Percentiles rank a stretch among this genome's conserved stretches.
Evolutionary conservation across 1,284 basidiomycete genomes (phyloP).

Genomic region (Naganishia liquefaciens): DNA sequence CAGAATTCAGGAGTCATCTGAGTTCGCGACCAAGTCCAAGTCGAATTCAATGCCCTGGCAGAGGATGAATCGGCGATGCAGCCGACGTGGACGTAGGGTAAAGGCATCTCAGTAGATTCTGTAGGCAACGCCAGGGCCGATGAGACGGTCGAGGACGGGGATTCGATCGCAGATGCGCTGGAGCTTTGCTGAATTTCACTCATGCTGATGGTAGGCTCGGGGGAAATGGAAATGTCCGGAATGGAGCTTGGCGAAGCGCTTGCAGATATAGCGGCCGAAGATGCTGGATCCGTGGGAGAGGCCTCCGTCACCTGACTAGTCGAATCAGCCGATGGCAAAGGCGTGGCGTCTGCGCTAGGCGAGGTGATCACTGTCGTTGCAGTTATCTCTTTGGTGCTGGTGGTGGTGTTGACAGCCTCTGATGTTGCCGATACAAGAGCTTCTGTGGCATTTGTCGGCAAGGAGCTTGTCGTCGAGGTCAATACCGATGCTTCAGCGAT

Average conservation of each 20-base stretch:
- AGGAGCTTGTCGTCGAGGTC: too few species aligned
- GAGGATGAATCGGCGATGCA: constrained; percentile 2
- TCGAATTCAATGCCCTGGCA: not conserved
- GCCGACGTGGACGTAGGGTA: not conserved
- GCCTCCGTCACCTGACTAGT: not conserved
- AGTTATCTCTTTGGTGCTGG: too few species aligned
- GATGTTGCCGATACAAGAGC: too few species aligned
- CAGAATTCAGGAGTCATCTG: constrained; percentile 37
- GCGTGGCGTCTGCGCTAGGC: not conserved
- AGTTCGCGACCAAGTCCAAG: constrained; percentile 21
- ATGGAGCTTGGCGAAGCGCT: not conserved
- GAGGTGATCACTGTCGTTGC: not conserved
- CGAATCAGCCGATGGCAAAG: not conserved
- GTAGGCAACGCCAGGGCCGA: not conserved
- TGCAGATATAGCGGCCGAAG: not conserved
- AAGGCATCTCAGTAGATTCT: not conserved
- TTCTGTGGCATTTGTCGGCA: too few species aligned
- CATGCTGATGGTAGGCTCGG: not conserved
- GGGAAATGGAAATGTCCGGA: not conserved
- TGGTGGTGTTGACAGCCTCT: too few species aligned
- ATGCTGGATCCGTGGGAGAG: not conserved
- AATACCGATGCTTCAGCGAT: too few species aligned
- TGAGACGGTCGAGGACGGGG: not conserved
- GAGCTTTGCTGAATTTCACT: not conserved
- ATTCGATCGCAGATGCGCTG: not conserved